Conservation (phyloP, 2,329 filamentous ascomycete species). For the Aspergillus glaucus region DNA sequence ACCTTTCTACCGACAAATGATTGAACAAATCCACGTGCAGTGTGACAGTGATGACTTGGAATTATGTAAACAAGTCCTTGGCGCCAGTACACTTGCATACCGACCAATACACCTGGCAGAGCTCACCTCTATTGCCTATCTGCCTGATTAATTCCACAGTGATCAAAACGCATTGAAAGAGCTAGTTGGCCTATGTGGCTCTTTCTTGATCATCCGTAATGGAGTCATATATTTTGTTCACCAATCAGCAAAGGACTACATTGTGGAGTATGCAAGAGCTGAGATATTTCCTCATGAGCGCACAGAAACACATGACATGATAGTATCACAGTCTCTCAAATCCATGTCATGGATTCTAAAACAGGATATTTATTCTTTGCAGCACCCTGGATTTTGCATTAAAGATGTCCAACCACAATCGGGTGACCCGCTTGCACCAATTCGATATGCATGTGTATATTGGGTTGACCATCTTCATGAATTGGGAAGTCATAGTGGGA, state of each 20-base stretch:
- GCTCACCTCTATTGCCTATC: too few species aligned
- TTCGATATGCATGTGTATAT: not conserved
- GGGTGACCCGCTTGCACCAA: not conserved
- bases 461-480: not conserved
- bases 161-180: too few species aligned
- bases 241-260: slow-evolving; percentile 13
- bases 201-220: slow-evolving; percentile 11
- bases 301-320: not conserved
- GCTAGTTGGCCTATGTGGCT: too few species aligned
- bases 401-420: not conserved
- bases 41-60: too few species aligned
- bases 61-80: too few species aligned
- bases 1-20: too few species aligned
- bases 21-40: too few species aligned
- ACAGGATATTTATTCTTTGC: not conserved
- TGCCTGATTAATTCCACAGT: too few species aligned
- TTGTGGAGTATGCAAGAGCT: not conserved
- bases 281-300: not conserved
- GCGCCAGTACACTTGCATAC: too few species aligned
- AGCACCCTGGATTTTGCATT: too few species aligned
- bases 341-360: not conserved
- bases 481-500: not conserved
- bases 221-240: slow-evolving; percentile 11
- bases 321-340: not conserved
- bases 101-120: too few species aligned